These are phyloP conservation scores for Boletus eberwhitei DNA, from an alignment of 768 basidiomycete species.

Conservation along the genomic window DNA sequence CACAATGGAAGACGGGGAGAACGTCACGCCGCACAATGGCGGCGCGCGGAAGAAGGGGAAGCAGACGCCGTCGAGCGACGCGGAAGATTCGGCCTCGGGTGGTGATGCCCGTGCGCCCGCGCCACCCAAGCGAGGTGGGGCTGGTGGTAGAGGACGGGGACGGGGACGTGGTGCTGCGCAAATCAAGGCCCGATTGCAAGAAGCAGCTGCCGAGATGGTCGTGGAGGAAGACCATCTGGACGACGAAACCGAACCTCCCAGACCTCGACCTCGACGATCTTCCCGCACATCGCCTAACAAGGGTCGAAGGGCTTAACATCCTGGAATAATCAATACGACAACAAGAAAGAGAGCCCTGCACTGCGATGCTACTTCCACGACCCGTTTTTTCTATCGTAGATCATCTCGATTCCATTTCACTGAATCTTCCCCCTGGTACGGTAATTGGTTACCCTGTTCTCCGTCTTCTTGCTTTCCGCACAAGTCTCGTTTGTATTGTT, in stretches of 20 bases:
- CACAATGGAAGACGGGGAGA: slow-evolving; percentile 20
- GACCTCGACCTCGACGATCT: slow-evolving; percentile 34
- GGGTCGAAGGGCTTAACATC: slow-evolving; percentile 17
- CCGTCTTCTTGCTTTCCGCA: slow-evolving; percentile 3
- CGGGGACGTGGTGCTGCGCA: slow-evolving; percentile 17
- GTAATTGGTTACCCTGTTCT: slow-evolving; percentile 12
- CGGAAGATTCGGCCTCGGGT: slow-evolving; percentile 11
- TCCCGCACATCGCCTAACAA: slow-evolving; percentile 35
- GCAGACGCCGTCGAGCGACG: slow-evolving; percentile 13
- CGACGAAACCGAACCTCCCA: slow-evolving; percentile 21
- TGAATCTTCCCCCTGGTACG: background rate
- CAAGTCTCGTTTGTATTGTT: slow-evolving; percentile 11
- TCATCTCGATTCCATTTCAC: slow-evolving; percentile 2
- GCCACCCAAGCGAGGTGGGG: slow-evolving; percentile 16
- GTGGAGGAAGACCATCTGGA: slow-evolving; percentile 31
- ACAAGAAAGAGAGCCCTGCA: background rate
- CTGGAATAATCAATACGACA: too few species aligned
- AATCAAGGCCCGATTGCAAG: slow-evolving; percentile 21
- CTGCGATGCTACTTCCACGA: background rate
- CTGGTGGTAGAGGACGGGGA: slow-evolving; percentile 21
- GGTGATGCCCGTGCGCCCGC: slow-evolving; percentile 6
- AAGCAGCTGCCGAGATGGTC: slow-evolving; percentile 25
- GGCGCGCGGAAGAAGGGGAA: slow-evolving; percentile 25
- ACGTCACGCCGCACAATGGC: slow-evolving; percentile 2
- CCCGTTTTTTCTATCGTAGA: background rate